Evolutionary conservation across 331 rosid genomes (phyloP), one percentile per base, ranked within the genome.

Genomic region (Ulmus americana): DNA sequence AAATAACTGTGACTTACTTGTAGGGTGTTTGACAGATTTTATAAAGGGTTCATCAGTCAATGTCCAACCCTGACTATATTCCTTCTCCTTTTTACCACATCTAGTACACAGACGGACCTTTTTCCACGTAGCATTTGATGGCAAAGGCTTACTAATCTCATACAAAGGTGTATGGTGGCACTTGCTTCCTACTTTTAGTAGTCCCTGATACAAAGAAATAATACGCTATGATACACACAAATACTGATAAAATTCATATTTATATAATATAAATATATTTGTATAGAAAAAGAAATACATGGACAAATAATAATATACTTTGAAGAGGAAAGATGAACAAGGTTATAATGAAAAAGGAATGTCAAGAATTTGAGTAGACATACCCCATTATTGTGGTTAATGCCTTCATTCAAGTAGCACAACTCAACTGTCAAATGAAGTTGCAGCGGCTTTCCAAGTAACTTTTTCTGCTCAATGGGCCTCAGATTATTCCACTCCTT

Each of bases 21-120:
- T 96, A 92, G 47, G 78, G 86, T 65, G 70, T 71, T 76, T 88
- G 98, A 81, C 98, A 92, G 69, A 83, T 89, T 77, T 92, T 92
- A 81, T 96, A 92, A 40, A 92, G 95, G 98, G 96, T 63, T 83
- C 88, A 65, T 91, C 92, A 49, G 70, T 68, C 70, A 53, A 46
- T 47, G 77, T 89, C 95, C 91, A 86, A 69, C 88, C 96, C 82
- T 89, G 98, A 68, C 81, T 63, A 73, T 92, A 92, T 78, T 86
- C 95, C 70, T 77, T 88, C 81, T 91, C 95, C 75, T 82, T 92
- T 78, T 89, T 92, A 1, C 96, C 80, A 43, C 42, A 71, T 61
- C 96, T 92, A 51, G 78, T 56, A 63, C 82, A 79, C 41, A 92
- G 80, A 70, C 35, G 76, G 66, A 92, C 82, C 71, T 74, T 80